Conservation (phyloP, 208 protist species). For the Leishmania martiniquensis region DNA sequence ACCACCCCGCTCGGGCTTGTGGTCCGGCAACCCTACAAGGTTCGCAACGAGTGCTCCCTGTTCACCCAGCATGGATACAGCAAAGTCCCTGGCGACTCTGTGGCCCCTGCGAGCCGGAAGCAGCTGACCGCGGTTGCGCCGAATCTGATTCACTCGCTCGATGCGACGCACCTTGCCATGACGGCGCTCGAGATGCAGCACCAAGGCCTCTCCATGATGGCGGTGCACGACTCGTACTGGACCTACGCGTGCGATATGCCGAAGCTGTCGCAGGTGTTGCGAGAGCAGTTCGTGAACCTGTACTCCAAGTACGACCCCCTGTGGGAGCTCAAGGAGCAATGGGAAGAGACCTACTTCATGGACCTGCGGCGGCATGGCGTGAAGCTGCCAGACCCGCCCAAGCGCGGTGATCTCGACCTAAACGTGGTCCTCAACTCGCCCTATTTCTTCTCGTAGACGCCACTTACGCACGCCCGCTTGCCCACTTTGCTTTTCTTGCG, state of each 20-base stretch:
- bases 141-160: constrained; percentile 99
- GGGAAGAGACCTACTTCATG: constrained; percentile 90
- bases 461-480: background rate
- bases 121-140: constrained; percentile 97
- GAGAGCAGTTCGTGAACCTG: constrained; percentile 97
- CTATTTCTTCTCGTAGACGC: constrained; percentile 91
- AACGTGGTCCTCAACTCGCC: constrained; percentile 86
- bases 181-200: constrained; percentile 95
- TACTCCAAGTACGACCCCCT: constrained; percentile 93
- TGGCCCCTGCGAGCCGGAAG: constrained; percentile 82
- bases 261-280: constrained; percentile 91
- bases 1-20: constrained; percentile 96
- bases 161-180: constrained; percentile 98
- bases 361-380: constrained; percentile 86
- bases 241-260: constrained; percentile 96
- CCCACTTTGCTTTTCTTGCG: background rate
- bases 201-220: constrained; percentile 92
- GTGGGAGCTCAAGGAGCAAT: constrained; percentile 93
- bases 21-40: constrained; percentile 97
- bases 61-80: constrained; percentile 86
- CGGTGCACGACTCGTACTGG: constrained; percentile 99
- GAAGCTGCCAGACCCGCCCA: constrained; percentile 85
- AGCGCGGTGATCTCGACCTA: constrained; percentile 87
- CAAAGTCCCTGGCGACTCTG: constrained; percentile 66
- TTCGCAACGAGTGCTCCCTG: constrained; percentile 76